Base-by-base conservation (phyloP, 129 eudicot genomes). In the Silybum marianum region DNA sequence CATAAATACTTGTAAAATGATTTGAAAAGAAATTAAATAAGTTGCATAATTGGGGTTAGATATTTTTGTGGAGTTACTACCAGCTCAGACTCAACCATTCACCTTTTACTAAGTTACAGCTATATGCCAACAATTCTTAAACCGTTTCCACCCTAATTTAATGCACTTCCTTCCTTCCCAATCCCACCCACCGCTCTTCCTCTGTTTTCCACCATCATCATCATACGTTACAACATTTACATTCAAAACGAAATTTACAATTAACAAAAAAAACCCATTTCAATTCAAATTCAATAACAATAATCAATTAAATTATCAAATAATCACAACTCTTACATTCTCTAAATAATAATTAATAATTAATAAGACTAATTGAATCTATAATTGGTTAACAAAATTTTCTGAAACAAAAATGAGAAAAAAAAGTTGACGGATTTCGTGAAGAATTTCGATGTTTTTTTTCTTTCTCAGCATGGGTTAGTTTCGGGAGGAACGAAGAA, bases 401-500 rank as follows among this genome's bases (percentile, higher is more conserved):
- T 19, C 14, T 6, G 24, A 30, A 70, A 6, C 1, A 24, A 51
- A 51, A 51, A 16, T n/a, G 16, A 18, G 16, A 18, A 16, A 51
- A 6, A 32, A 32, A 51, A 51, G 62, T 19, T 51, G 62, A 51
- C 13, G 62, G 7, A 51, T 51, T 51, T 6, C 16, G 13, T 18
- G n/a, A 51, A 4, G 22, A 16, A 16, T 16, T 51, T 51, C 22
- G 22, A 18, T 4, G 4, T 51, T 16, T 51, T 51, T 18, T 13
- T 51, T 46, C 14, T 66, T 13, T 14, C 39, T 88, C 82, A 94
- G 72, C 97, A 91, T 1, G 95, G 92, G 75, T 81, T 91, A 36
- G 54, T 46, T 74, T 85, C 88, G 2, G 89, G 65, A 0, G 86
- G 84, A 7, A 51, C 68, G 44, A 92, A 85, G 68, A 88, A 79